Base-by-base conservation (phyloP, 257 asterid genomes). In the Nicotiana tabacum region DNA sequence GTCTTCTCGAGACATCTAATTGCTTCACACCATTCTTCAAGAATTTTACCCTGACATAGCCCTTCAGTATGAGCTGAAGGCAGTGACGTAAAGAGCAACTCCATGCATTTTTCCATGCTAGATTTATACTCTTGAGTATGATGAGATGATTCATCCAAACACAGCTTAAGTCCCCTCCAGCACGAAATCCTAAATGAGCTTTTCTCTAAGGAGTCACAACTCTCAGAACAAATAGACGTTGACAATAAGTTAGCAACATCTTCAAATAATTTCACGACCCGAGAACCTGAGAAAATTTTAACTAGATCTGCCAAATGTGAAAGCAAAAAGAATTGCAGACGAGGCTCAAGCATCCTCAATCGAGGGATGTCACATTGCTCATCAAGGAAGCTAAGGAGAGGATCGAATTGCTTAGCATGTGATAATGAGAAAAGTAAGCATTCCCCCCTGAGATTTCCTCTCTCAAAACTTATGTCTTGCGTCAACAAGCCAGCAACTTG, bases 81-180 rank as follows among this genome's bases (percentile, higher is more conserved):
- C 88, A 94, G 88, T 82, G 91, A 81, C 70, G 85, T 77, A 86
- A 96, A 94, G 39, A 96, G 90, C 68, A 91, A 88, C 82, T 85
- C 92, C 93, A 94, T 90, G 89, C 97, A 94, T 85, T 82, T 89
- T 85, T 96, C 97, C 82, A 96, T 79, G 77, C 86, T 85, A 66
- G 88, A 77, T 51, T 85, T 82, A 82, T 87, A 91, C 74, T 87
- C 91, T 83, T 77, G 90, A 17, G 85, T 69, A 82, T 89, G 90
- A 61, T 84, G 82, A 83, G 90, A 84, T 86, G 90, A 83, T 78
- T 85, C 91, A 48, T 85, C 89, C 85, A 91, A 86, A 91, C 98
- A 93, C 70, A 82, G 74, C 83, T 83, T 85, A 85, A 96, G 89
- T 82, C 99, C 97, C 86, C 92, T 96, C 99, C 99, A 96, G 88